Base-by-base conservation (phyloP, 805 yeast species). In the Myxozyma mucilagina region DNA sequence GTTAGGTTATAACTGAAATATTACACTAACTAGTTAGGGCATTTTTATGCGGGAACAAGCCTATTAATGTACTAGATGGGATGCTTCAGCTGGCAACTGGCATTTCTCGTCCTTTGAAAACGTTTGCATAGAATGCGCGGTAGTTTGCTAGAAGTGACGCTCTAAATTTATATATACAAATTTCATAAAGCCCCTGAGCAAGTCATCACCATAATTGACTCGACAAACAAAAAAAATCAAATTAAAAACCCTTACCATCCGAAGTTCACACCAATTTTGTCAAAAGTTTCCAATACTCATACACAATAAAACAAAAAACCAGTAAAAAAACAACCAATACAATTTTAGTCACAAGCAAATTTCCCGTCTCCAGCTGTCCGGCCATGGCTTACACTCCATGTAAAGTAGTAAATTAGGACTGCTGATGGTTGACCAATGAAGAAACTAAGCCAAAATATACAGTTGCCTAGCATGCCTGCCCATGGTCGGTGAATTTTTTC, bases 371-470 rank as follows among this genome's bases (percentile, higher is more conserved):
- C 56, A 10, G 36, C 39, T 10, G 41, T 43, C 39, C 53, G 45
- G 5, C 57, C 63, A 24, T 54, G 53, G 18, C 66, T 68, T 18
- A 73, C 65, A 59, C 73, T 76, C 82, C 82, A 79, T 16, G 80
- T 75, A 39, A 78, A 72, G 66, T 75, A 79, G 64, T 80, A 79
- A 49, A 80, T 71, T 49, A 79, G 70, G 16, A 77, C 74, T 42
- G 78, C 80, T 1, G 76, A 68, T 4, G 82, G 83, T 66, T 78
- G 81, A 8, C 82, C 82, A 31, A 79, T 70, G 60, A 79, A 67
- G 51, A 80, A 78, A 52, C 78, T 72, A 49, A 77, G 65, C 83
- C 83, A 79, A 58, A 80, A 78, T 4, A 80, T 73, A 57, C 80
- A 76, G 63, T 79, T 79, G 5, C 83, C 83, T 24, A 79, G 66